Percentiles rank a stretch among this genome's conserved stretches.
phyloP scores from a whole-genome alignment of 495 filamentous ascomycete species.

The Cercophora sp. region DNA sequence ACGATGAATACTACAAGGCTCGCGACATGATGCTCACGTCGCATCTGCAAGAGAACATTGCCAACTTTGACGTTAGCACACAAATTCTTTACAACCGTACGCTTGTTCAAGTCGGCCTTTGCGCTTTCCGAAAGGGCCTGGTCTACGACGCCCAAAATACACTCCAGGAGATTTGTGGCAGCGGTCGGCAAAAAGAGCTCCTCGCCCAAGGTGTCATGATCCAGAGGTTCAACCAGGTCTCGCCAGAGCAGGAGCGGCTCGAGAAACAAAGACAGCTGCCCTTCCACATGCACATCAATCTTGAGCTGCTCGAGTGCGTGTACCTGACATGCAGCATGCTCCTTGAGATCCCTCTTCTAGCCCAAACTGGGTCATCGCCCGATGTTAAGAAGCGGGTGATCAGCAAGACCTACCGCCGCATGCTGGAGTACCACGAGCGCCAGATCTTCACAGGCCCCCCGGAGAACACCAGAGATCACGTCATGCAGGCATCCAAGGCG shows the following conservation, averaged over 20 bases:
- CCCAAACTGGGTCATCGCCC: slow-evolving; percentile 91
- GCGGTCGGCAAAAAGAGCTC: slow-evolving; percentile 94
- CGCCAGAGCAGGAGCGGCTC: slow-evolving; percentile 93
- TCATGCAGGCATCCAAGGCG: slow-evolving; percentile 97
- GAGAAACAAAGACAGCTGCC: slow-evolving; percentile 95
- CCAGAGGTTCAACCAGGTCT: slow-evolving; percentile 89
- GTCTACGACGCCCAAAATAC: slow-evolving; percentile 97
- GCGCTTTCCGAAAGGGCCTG: slow-evolving; percentile 93
- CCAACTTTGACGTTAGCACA: slow-evolving; percentile 89
- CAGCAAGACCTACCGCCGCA: slow-evolving; percentile 98
- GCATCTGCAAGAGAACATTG: slow-evolving; percentile 94
- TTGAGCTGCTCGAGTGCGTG: slow-evolving; percentile 95
- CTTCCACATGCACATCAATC: slow-evolving; percentile 99
- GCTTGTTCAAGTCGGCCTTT: slow-evolving; percentile 94
- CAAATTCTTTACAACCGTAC: slow-evolving; percentile 99
- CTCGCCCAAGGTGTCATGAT: slow-evolving; percentile 97
- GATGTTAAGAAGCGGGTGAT: slow-evolving; percentile 98
- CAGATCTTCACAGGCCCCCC: slow-evolving; percentile 98
- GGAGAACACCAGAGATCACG: slow-evolving; percentile 97
- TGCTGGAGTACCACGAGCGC: slow-evolving; percentile 98
- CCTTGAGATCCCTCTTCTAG: slow-evolving; percentile 93
- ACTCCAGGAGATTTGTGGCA: slow-evolving; percentile 95
- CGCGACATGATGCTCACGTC: slow-evolving; percentile 99
- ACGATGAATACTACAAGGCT: slow-evolving; percentile 95
- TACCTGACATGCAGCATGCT: slow-evolving; percentile 99